A percentile compares a stretch with the other conserved stretches of the same genome.
phyloP scores from a whole-genome alignment of 208 protist genomes.

The Herpetomonas samuelpessoai region DNA sequence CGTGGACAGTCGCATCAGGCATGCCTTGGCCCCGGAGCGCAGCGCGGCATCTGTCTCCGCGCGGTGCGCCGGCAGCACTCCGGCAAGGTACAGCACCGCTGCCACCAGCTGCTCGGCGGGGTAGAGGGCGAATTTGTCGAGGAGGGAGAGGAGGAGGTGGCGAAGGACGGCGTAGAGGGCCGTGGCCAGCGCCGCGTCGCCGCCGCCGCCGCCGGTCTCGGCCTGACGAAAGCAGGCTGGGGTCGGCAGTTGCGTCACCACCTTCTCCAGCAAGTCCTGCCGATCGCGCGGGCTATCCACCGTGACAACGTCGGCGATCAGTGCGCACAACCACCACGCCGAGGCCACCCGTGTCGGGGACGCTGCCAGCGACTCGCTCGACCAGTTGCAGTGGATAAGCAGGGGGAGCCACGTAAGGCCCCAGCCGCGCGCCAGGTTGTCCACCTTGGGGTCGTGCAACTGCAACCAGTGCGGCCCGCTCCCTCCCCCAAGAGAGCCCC shows the following conservation, averaged over 20 bases:
- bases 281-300: conserved; percentile 27
- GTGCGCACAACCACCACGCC: conserved; percentile 61
- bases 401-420: conserved; percentile 48
- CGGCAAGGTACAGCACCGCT: conserved; percentile 51
- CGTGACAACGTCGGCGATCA: conserved; percentile 45
- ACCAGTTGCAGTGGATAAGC: conserved; percentile 40
- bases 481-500: no score
- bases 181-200: background rate
- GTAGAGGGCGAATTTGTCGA: conserved; percentile 43
- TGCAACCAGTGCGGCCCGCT: conserved; percentile 5
- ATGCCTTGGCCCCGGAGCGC: conserved; percentile 14
- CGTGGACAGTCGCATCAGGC: conserved; percentile 33
- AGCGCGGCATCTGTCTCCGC: conserved; percentile 28
- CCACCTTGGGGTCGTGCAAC: conserved; percentile 30
- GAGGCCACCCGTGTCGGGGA: conserved; percentile 10
- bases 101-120: conserved; percentile 15
- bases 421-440: conserved; percentile 40
- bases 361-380: conserved; percentile 12
- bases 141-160: conserved; percentile 41
- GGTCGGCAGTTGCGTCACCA: conserved; percentile 49
- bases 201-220: background rate
- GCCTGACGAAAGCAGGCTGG: background rate
- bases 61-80: conserved; percentile 23
- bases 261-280: conserved; percentile 30
- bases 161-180: conserved; percentile 21